Percentiles rank a stretch among this genome's conserved stretches.
phyloP scores from a whole-genome alignment of 495 filamentous ascomycete species.

The Pyronema omphalodes region DNA sequence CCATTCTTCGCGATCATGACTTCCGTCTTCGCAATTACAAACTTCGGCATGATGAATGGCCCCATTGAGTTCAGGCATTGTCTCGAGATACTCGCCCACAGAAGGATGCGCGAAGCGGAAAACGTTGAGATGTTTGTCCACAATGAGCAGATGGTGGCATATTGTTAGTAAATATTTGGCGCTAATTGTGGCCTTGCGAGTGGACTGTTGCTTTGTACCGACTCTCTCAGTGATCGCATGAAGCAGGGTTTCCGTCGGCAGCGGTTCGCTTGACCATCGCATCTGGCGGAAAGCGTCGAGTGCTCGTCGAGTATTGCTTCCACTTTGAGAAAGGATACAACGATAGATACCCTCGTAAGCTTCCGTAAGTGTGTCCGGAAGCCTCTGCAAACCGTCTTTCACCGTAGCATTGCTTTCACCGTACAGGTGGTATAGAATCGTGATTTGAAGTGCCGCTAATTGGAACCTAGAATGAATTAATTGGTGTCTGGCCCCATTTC shows the following conservation, averaged over 20 bases:
- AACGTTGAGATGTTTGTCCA: no score
- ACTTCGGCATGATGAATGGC: no score
- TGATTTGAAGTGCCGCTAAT: no score
- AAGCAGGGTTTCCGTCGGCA: background rate
- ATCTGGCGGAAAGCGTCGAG: conserved; percentile 1
- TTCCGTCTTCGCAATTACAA: no score
- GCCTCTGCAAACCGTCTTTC: background rate
- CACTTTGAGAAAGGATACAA: background rate
- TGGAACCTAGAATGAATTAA: background rate
- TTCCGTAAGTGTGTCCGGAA: background rate
- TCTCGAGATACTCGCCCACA: no score
- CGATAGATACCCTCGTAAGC: background rate
- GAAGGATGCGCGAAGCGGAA: no score
- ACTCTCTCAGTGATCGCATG: conserved; percentile 1
- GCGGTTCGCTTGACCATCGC: background rate
- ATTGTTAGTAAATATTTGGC: no score
- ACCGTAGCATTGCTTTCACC: background rate
- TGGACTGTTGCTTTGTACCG: no score
- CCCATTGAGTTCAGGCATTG: no score
- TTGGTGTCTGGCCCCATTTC: background rate
- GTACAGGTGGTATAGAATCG: background rate
- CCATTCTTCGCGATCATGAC: no score
- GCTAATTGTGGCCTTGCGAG: no score
- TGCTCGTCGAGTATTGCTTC: background rate
- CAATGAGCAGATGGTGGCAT: no score